These are phyloP conservation scores for Talaromyces trachyspermus DNA, from an alignment of 495 filamentous ascomycete genomes.

Conservation along the genomic window DNA sequence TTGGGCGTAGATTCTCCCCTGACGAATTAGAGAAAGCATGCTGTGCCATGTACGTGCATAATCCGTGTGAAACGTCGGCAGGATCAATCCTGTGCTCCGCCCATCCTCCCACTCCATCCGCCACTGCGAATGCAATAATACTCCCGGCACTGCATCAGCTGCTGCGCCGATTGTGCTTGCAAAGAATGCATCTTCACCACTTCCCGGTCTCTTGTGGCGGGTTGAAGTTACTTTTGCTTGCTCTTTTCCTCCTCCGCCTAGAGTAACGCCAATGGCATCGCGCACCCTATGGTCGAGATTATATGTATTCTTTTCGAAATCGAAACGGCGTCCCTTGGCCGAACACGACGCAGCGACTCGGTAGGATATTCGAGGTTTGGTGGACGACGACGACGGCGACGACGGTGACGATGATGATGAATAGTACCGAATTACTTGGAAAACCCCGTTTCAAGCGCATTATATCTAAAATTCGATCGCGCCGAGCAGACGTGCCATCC, in stretches of 20 bases:
- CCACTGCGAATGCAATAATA: slow-evolving; percentile 68
- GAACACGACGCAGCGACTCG: slow-evolving; percentile 53
- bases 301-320: slow-evolving; percentile 63
- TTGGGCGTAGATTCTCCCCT: slow-evolving; percentile 49
- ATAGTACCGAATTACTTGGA: background rate
- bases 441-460: background rate
- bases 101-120: slow-evolving; percentile 96
- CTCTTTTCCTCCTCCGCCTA: slow-evolving; percentile 31
- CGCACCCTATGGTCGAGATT: slow-evolving; percentile 60
- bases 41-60: slow-evolving; percentile 84
- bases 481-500: slow-evolving; percentile 1
- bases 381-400: slow-evolving; percentile 12
- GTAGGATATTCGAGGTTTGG: slow-evolving; percentile 40
- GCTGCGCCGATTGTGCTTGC: slow-evolving; percentile 60
- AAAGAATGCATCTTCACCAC: slow-evolving; percentile 96
- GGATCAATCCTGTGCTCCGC: slow-evolving; percentile 84
- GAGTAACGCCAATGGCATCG: slow-evolving; percentile 44
- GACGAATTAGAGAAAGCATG: slow-evolving; percentile 48
- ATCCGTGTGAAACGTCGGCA: slow-evolving; percentile 88
- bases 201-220: slow-evolving; percentile 51
- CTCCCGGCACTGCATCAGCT: slow-evolving; percentile 34
- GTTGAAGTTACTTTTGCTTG: no score
- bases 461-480: background rate
- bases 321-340: slow-evolving; percentile 69
- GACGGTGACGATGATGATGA: slow-evolving; percentile 9